Conservation (phyloP, 108 stramenopile species). For the Poteriospumella lacustris region DNA sequence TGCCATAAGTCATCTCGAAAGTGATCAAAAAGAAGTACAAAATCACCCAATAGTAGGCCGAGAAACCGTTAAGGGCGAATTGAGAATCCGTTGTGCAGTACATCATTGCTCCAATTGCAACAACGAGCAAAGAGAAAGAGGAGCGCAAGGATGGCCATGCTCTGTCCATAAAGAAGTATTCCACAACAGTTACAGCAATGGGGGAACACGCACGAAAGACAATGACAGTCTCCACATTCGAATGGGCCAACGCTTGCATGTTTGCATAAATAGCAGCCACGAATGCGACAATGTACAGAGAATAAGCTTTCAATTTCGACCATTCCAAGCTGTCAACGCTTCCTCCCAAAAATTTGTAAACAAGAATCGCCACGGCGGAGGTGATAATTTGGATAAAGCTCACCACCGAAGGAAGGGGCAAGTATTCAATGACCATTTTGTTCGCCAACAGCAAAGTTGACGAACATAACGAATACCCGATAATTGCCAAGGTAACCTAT, state of each 20-base stretch:
- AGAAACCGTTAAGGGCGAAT: constrained; percentile 62
- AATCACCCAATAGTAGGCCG: constrained; percentile 49
- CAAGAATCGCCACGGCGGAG: background rate
- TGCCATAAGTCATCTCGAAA: constrained; percentile 78
- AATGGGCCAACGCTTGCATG: constrained; percentile 23
- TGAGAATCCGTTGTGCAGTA: constrained; percentile 65
- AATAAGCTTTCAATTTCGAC: constrained; percentile 20
- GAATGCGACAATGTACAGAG: constrained; percentile 17
- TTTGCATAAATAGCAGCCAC: constrained; percentile 30
- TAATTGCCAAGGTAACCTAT: constrained; percentile 23
- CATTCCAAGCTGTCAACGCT: constrained; percentile 7
- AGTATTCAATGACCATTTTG: background rate
- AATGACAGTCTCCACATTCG: constrained; percentile 29
- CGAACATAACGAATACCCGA: constrained; percentile 28
- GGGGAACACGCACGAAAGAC: constrained; percentile 23
- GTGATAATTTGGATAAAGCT: constrained; percentile 19
- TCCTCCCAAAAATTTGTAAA: background rate
- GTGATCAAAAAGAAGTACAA: constrained; percentile 68
- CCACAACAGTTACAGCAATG: constrained; percentile 20
- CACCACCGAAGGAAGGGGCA: constrained; percentile 19
- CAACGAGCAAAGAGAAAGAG: constrained; percentile 40
- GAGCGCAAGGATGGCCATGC: constrained; percentile 11
- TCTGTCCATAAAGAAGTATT: constrained; percentile 28
- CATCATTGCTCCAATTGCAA: constrained; percentile 65
- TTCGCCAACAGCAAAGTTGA: constrained; percentile 24